Percentiles rank a stretch among this genome's conserved stretches.
These are phyloP conservation scores for Anisogramma anomala DNA, from an alignment of 2,329 filamentous ascomycete genomes.

Conservation along the genomic window DNA sequence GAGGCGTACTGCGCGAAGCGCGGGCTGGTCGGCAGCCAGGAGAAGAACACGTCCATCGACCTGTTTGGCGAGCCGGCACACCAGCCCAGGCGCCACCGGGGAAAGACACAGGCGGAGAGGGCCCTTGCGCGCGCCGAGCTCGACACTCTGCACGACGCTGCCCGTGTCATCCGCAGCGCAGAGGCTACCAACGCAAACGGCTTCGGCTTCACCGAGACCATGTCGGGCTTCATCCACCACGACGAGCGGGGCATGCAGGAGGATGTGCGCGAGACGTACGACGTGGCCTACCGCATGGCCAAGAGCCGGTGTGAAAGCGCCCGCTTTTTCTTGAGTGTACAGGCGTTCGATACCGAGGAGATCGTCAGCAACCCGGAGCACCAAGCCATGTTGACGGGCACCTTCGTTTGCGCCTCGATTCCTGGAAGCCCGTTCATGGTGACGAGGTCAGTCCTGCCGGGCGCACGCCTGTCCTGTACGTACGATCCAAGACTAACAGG, in stretches of 20 bases:
- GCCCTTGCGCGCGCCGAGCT: conserved; percentile 16
- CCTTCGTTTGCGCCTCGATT: conserved; percentile 44
- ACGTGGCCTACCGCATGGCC: conserved; percentile 39
- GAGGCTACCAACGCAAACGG: conserved; percentile 34
- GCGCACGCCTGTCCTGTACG: too few species aligned
- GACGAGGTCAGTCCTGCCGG: too few species aligned
- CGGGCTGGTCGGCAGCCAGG: conserved; percentile 32
- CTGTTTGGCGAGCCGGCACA: conserved; percentile 42
- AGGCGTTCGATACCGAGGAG: conserved; percentile 39
- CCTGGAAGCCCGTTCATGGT: conserved; percentile 50
- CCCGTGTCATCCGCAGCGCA: conserved; percentile 30
- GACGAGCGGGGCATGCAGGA: conserved; percentile 28
- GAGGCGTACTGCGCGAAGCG: conserved; percentile 34
- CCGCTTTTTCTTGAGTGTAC: conserved; percentile 47
- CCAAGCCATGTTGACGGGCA: conserved; percentile 44
- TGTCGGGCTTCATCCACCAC: conserved; percentile 52
- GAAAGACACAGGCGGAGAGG: conserved; percentile 10
- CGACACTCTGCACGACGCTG: conserved; percentile 27
- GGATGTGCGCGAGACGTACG: conserved; percentile 40
- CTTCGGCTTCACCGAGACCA: conserved; percentile 52
- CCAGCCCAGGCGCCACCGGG: conserved; percentile 7
- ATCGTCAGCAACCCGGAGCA: conserved; percentile 37
- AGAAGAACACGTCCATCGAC: conserved; percentile 38
- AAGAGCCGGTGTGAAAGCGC: conserved; percentile 43
- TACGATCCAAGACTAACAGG: too few species aligned